phyloP scores from a whole-genome alignment of 495 filamentous ascomycete species.

The Geoglossum glabrum region DNA sequence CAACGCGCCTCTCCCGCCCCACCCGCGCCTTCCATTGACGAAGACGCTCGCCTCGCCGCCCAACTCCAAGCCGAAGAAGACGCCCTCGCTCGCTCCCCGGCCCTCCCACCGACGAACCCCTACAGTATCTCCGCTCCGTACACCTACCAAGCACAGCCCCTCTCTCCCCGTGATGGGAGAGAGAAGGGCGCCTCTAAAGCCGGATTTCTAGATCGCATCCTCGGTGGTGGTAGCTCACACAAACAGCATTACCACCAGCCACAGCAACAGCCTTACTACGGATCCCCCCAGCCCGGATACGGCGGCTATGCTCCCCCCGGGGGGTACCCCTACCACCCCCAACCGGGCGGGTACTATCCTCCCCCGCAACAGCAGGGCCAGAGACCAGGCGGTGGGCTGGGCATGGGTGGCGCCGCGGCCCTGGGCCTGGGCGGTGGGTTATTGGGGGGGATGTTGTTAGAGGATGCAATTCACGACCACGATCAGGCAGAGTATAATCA shows the following conservation, averaged over 20 bases:
- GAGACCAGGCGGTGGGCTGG: not conserved
- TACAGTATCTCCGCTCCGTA: not conserved
- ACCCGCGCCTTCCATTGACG: conserved; percentile 27
- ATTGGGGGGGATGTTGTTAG: conserved; percentile 48
- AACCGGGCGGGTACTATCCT: not conserved
- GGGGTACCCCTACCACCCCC: not conserved
- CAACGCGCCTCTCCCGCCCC: not conserved
- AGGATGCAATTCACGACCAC: conserved; percentile 39
- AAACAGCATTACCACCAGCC: too few relatives aligned
- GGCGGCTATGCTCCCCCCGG: too few relatives aligned
- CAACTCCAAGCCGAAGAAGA: conserved; percentile 71
- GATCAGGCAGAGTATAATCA: conserved; percentile 20
- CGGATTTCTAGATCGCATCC: too few relatives aligned
- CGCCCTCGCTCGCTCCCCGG: conserved; percentile 25
- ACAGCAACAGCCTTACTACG: too few relatives aligned
- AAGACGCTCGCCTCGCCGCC: conserved; percentile 54
- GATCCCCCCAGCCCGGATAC: too few relatives aligned
- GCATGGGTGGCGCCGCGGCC: conserved; percentile 37
- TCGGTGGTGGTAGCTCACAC: too few relatives aligned
- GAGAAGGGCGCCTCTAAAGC: not conserved
- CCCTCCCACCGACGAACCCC: not conserved
- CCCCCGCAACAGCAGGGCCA: not conserved
- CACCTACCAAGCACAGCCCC: too few relatives aligned
- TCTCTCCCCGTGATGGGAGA: too few relatives aligned
- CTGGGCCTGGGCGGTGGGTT: conserved; percentile 60